A percentile compares a stretch with the other conserved stretches of the same genome.
Conservation (phyloP, 73 alveolate species). For the Paraurostyla sp. region DNA sequence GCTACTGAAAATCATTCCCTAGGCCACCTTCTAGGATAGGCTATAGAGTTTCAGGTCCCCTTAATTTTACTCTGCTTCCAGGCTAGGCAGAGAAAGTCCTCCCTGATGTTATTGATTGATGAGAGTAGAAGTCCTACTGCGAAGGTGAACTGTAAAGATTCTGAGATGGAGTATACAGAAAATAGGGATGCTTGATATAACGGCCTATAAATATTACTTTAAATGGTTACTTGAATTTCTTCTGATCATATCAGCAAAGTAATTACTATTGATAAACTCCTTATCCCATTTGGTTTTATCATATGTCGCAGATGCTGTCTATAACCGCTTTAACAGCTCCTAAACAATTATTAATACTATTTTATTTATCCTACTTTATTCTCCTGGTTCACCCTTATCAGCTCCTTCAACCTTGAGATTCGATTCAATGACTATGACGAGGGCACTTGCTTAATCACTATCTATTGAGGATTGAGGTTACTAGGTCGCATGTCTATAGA, state of each 20-base stretch:
- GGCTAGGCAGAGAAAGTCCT: conserved; percentile 37
- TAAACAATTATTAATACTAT: not conserved
- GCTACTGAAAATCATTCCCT: not conserved
- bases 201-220: not conserved
- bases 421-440: conserved; percentile 56
- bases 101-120: not conserved
- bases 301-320: conserved; percentile 56
- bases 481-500: conserved; percentile 62
- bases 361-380: conserved; percentile 26
- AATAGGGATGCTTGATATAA: conserved; percentile 62
- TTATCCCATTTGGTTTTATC: conserved; percentile 61
- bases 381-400: conserved; percentile 67
- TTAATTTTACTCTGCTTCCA: not conserved
- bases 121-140: not conserved
- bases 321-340: conserved; percentile 41
- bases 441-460: conserved; percentile 52
- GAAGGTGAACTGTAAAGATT: not conserved
- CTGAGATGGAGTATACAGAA: not conserved
- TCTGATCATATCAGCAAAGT: conserved; percentile 48
- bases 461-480: conserved; percentile 42
- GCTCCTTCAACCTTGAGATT: conserved; percentile 59
- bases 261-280: conserved; percentile 5
- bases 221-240: conserved; percentile 52
- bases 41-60: not conserved
- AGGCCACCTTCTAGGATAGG: not conserved